phyloP scores from a whole-genome alignment of 768 basidiomycete species.

The Agrocybe pediades region DNA sequence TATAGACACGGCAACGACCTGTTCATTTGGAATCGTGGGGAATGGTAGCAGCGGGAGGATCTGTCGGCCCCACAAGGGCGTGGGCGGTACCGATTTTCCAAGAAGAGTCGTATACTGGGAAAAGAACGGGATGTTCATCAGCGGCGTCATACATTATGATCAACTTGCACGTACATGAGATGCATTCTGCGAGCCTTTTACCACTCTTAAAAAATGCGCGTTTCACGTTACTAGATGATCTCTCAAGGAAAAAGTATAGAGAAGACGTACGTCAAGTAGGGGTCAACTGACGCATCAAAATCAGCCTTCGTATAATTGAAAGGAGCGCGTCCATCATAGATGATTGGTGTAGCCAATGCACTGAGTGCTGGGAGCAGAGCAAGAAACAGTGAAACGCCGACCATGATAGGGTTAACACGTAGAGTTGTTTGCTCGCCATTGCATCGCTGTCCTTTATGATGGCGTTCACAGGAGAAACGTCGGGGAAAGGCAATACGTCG shows the following conservation, averaged over 20 bases:
- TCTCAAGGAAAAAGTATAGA: not conserved
- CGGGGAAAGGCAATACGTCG: slow-evolving; percentile 10
- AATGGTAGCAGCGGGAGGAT: slow-evolving; percentile 21
- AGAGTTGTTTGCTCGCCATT: not conserved
- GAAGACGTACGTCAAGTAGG: slow-evolving; percentile 53
- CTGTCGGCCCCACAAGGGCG: slow-evolving; percentile 49
- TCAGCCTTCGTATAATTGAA: slow-evolving; percentile 41
- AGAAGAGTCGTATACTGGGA: slow-evolving; percentile 47
- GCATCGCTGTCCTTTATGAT: not conserved
- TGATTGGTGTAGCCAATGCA: slow-evolving; percentile 22
- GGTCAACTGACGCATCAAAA: slow-evolving; percentile 48
- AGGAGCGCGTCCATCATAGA: slow-evolving; percentile 59
- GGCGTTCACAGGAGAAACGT: slow-evolving; percentile 4
- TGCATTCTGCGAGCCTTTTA: slow-evolving; percentile 55
- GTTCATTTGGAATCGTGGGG: slow-evolving; percentile 38
- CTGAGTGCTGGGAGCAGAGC: slow-evolving; percentile 3
- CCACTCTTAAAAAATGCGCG: slow-evolving; percentile 41
- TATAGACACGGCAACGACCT: slow-evolving; percentile 53
- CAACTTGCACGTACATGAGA: slow-evolving; percentile 40
- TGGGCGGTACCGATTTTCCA: slow-evolving; percentile 37
- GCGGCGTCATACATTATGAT: not conserved
- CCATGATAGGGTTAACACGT: slow-evolving; percentile 6
- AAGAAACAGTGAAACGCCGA: not conserved
- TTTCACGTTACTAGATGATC: not conserved
- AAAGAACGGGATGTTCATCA: not conserved